Conservation (phyloP, 192 early-diverging fungal genomes). For the Backusella australiensis region DNA sequence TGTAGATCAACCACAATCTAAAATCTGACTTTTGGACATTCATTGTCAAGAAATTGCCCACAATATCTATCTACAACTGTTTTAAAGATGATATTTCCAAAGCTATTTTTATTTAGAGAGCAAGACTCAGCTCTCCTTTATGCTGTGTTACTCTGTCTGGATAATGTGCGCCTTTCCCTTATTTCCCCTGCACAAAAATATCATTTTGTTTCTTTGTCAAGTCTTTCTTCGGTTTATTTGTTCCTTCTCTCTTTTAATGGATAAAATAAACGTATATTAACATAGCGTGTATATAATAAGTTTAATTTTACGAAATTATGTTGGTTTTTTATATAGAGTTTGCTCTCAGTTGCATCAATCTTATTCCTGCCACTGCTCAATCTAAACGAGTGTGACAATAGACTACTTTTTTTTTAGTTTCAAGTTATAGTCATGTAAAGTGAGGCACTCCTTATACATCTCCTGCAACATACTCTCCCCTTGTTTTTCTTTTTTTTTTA, state of each 20-base stretch:
- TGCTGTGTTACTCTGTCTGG: background rate
- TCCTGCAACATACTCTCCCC: slow-evolving; percentile 9
- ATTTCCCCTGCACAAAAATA: background rate
- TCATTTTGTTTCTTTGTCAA: background rate
- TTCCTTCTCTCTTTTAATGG: background rate
- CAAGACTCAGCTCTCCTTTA: background rate
- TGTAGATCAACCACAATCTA: background rate
- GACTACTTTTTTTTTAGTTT: background rate
- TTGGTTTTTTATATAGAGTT: background rate
- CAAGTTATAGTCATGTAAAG: background rate
- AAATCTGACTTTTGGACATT: background rate
- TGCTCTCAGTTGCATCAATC: background rate
- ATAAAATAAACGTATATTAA: background rate
- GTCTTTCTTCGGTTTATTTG: background rate
- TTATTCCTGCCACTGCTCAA: background rate
- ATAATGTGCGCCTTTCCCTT: background rate
- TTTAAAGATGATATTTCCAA: background rate
- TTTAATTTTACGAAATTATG: background rate
- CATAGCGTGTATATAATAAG: background rate
- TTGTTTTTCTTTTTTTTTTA: slow-evolving; percentile 1
- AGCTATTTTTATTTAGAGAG: background rate
- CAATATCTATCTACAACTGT: background rate
- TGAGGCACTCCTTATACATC: background rate
- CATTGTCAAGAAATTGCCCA: background rate
- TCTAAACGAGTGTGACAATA: background rate